Percentiles rank a stretch among this genome's conserved stretches.
Evolutionary conservation across 2,329 filamentous ascomycete genomes (phyloP).

Genomic region (Pseudogymnoascus sp.): DNA sequence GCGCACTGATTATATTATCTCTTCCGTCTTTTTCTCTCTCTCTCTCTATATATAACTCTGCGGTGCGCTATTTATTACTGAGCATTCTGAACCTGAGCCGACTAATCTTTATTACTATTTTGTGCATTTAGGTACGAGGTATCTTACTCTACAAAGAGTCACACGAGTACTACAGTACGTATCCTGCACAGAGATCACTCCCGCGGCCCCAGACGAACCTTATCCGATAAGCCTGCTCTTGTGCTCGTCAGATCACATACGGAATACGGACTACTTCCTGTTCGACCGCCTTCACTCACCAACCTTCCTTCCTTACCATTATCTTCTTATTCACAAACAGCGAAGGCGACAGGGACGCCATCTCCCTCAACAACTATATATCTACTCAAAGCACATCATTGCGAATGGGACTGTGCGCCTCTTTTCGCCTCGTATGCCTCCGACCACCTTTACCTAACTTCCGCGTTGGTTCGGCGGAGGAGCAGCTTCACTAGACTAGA

Average conservation of each 20-base stretch:
- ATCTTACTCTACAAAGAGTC: background rate
- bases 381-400: background rate
- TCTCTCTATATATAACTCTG: background rate
- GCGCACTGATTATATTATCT: background rate
- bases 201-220: background rate
- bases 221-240: background rate
- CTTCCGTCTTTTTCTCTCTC: background rate
- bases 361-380: background rate
- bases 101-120: background rate
- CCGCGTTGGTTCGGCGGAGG: background rate
- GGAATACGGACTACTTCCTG: background rate
- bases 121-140: background rate
- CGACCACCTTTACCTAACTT: background rate
- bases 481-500: conserved; percentile 1
- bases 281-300: background rate
- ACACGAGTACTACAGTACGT: background rate
- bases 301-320: background rate
- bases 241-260: background rate
- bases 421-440: conserved; percentile 2
- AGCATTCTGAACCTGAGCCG: background rate
- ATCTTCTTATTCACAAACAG: background rate
- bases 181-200: background rate
- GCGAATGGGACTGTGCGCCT: conserved; percentile 7
- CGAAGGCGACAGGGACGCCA: background rate
- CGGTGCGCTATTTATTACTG: background rate